Evolutionary conservation across 352 stramenopile species (phyloP), one percentile per base, ranked within the genome.

Genomic region (Phytophthora sansomeana): DNA sequence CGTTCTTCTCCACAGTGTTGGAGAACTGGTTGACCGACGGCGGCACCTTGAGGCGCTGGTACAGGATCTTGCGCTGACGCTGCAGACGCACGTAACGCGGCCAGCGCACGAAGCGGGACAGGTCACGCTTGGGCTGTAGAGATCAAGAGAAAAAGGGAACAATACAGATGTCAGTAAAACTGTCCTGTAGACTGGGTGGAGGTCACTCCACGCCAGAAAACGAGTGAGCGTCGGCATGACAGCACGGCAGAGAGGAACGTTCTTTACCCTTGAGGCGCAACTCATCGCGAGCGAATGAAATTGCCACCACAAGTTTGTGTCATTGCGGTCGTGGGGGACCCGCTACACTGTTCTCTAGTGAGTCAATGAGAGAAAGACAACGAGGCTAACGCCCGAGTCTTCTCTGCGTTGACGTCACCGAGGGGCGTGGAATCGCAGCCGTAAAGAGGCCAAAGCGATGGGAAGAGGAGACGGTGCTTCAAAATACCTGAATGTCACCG

Each of bases 1-100:
- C 90, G 85, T 99, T 99, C 93, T 99, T 99, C 62, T 98, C 92
- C 64, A 99, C 71, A 55, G 94, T 95, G 85, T 99, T 98, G 72
- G 86, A 96, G 90, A 99, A 99, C 87, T 99, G 97, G 86, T 99
- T 99, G 77, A 99, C 93, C 77, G 95, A 95, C 62, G 98, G 98
- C 58, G 98, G 98, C 46, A 99, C 97, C 87, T 99, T 99, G 29
- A 99, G 85, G 72, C 98, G 97, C 80, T 99, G 95, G 83, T 98
- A 97, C 60, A 99, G 81, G 52, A 99, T 95, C 80, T 99, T 99
- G 73, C 96, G 93, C 87, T 99, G 98, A 77, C 98, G 95, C 89
- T 99, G 98, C 66, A 99, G 88, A 63, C 97, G 93, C 56, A 99
- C 96, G 83, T 99, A 99, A 75, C 95, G 89, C 54, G 98, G 98